Conservation (phyloP, 805 yeast species). For the Huiozyma naganishii region DNA sequence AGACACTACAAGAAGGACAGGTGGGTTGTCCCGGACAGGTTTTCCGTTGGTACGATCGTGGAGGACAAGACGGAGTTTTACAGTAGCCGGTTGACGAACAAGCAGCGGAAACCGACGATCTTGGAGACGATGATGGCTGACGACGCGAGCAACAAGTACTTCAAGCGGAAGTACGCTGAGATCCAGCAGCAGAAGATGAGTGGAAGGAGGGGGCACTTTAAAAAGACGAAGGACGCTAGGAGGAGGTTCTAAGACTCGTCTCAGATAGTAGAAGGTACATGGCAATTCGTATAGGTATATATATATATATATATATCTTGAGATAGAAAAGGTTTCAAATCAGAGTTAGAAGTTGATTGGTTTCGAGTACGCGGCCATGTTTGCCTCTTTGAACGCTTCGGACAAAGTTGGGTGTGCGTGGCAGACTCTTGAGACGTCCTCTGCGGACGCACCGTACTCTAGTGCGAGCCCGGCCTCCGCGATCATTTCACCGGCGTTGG, state of each 20-base stretch:
- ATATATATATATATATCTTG: background rate
- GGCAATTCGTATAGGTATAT: background rate
- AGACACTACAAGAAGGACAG: conserved; percentile 85
- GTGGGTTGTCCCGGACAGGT: conserved; percentile 65
- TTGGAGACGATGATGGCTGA: conserved; percentile 78
- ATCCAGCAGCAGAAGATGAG: conserved; percentile 53
- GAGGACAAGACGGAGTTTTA: conserved; percentile 75
- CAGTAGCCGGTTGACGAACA: conserved; percentile 46
- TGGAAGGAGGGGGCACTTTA: conserved; percentile 61
- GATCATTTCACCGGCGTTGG: conserved; percentile 99
- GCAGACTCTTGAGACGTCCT: conserved; percentile 93
- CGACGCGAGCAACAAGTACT: conserved; percentile 56
- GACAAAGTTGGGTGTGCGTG: conserved; percentile 98
- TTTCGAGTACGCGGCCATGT: conserved; percentile 81
- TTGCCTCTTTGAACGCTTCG: conserved; percentile 98
- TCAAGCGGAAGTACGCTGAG: conserved; percentile 73
- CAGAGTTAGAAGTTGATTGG: conserved; percentile 55
- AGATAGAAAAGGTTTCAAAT: no score
- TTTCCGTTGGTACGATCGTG: conserved; percentile 81
- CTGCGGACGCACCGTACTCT: conserved; percentile 98
- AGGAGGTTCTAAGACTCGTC: conserved; percentile 14
- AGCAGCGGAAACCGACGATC: conserved; percentile 65
- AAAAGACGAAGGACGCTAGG: conserved; percentile 52
- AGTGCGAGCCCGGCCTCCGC: conserved; percentile 96
- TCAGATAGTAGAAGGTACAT: background rate